Percentiles rank a stretch among this genome's conserved stretches.
These are phyloP conservation scores for Botrytis galanthina DNA, from an alignment of 2,329 filamentous ascomycete genomes.

Conservation along the genomic window DNA sequence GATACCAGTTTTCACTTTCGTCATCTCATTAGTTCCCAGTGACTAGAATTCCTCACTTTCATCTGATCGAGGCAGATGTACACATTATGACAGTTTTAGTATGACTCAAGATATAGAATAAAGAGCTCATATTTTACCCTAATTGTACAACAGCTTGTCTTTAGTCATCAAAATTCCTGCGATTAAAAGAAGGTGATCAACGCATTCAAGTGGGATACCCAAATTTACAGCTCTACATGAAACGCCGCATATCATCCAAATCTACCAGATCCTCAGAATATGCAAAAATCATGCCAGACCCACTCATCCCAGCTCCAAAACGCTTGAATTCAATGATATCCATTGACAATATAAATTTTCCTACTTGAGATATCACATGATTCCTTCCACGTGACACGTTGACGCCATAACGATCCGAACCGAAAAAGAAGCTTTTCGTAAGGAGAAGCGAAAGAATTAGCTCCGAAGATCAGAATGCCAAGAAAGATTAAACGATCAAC, in stretches of 20 bases:
- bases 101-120: accelerated
- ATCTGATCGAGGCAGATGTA: background rate
- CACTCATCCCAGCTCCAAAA: background rate
- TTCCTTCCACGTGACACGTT: accelerated
- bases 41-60: background rate
- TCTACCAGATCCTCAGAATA: too few relatives aligned
- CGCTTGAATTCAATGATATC: background rate
- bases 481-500: background rate
- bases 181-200: too few relatives aligned
- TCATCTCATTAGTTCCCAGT: background rate
- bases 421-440: background rate
- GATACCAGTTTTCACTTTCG: background rate
- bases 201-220: too few relatives aligned
- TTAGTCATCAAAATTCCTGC: background rate
- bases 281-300: too few relatives aligned
- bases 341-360: accelerated
- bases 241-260: too few relatives aligned
- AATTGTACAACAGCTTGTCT: too few relatives aligned
- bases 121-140: accelerated
- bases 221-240: too few relatives aligned
- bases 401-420: background rate
- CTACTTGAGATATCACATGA: background rate
- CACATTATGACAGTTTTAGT: background rate
- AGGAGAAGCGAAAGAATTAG: background rate
- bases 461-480: background rate